Percentiles rank a stretch among this genome's conserved stretches.
phyloP scores from a whole-genome alignment of 2,329 filamentous ascomycete genomes.

The Lachnellula occidentalis region DNA sequence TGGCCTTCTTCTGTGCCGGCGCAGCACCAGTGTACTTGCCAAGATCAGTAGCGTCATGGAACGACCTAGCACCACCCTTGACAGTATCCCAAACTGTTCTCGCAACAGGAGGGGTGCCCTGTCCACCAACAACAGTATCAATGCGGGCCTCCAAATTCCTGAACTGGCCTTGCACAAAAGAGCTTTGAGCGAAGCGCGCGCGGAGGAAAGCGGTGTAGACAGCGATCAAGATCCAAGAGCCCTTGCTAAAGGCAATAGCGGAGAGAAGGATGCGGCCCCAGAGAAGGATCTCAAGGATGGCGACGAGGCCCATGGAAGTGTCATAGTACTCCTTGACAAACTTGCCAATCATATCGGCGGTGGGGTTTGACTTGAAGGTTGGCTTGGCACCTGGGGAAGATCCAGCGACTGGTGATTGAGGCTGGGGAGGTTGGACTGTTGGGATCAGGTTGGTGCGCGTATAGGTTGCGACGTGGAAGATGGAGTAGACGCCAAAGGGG shows the following conservation, averaged over 20 bases:
- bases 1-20: slow-evolving; percentile 55
- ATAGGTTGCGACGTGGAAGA: slow-evolving; percentile 98
- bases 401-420: slow-evolving; percentile 48
- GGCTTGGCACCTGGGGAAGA: slow-evolving; percentile 53
- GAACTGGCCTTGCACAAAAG: slow-evolving; percentile 83
- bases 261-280: slow-evolving; percentile 79
- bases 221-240: slow-evolving; percentile 80
- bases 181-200: slow-evolving; percentile 82
- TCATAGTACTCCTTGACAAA: slow-evolving; percentile 99
- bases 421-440: slow-evolving; percentile 65
- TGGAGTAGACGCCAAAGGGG: slow-evolving; percentile 92
- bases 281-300: slow-evolving; percentile 78
- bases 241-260: slow-evolving; percentile 80
- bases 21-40: slow-evolving; percentile 62
- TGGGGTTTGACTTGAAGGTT: slow-evolving; percentile 43
- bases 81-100: slow-evolving; percentile 74
- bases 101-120: slow-evolving; percentile 76
- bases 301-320: slow-evolving; percentile 87
- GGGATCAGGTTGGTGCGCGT: slow-evolving; percentile 90
- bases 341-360: slow-evolving; percentile 77
- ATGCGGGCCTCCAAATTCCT: slow-evolving; percentile 65
- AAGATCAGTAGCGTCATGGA: slow-evolving; percentile 73
- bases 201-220: slow-evolving; percentile 92
- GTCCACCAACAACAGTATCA: slow-evolving; percentile 77
- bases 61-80: slow-evolving; percentile 69